Base-by-base conservation (phyloP, 2,329 filamentous ascomycete genomes). In the Neocucurbitaria cava region DNA sequence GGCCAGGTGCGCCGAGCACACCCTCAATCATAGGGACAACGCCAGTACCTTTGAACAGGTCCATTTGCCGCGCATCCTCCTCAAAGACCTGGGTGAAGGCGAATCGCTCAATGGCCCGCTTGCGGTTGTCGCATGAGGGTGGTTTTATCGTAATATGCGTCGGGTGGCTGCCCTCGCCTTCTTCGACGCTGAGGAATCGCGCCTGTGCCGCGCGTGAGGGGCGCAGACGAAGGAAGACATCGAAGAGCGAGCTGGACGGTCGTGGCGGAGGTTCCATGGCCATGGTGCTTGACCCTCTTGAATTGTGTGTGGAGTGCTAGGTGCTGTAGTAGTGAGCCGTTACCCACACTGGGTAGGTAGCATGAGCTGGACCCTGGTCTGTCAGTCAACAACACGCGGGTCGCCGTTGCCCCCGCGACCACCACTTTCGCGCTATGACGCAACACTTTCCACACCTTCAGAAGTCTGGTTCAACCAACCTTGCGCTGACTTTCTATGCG, bases 1-100 rank as follows among this genome's bases (percentile, higher is more conserved):
- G 85, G 30, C 89, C 88, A 40, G 85, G 81, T 20, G 85, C 83
- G 6, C 89, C 89, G 38, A 99, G 73, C 3, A 96, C 92, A 18
- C 91, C 92, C 66, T 94, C 88, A 6, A 97, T 84, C 39, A 97
- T 81, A 0, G 86, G 83, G 13, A 89, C 79, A 40, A 96, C 85
- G 21, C 89, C 89, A 0, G 89, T 91, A 68, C 88, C 88, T 62
- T 91, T 84, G 71, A 99, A 97, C 9, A 99, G 78, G 68, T 97
- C 92, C 24, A 95, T 81, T 72, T 99, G 95, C 6, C 85, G 86
- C 1, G 92, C 88, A 67, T 89, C 83, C 71, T 98, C 93, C 66
- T 96, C 90, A 66, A 98, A 97, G 1, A 99, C 92, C 58, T 87
- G 87, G 0, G 95, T 99, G 71, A 99, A 99, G 1, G 89, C 91